Evolutionary conservation across 2,329 filamentous ascomycete genomes (phyloP).

Genomic region (Corinectria fuckeliana): DNA sequence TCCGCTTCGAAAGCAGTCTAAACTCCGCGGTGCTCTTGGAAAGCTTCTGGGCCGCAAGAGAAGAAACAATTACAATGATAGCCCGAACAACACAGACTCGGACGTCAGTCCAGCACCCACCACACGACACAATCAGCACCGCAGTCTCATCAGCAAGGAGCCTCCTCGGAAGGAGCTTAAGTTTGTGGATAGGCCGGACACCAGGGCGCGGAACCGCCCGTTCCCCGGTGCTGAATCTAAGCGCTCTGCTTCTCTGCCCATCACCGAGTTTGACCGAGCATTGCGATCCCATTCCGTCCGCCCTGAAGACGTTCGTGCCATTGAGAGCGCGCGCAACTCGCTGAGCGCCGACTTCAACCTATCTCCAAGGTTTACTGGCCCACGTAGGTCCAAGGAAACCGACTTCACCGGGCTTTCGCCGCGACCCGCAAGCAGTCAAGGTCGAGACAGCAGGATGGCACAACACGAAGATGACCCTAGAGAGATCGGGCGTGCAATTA

Average conservation of each 20-base stretch:
- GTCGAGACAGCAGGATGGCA: slow-evolving; percentile 51
- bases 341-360: slow-evolving; percentile 53
- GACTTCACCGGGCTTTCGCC: slow-evolving; percentile 64
- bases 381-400: slow-evolving; percentile 41
- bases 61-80: slow-evolving; percentile 44
- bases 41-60: slow-evolving; percentile 66
- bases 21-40: slow-evolving; percentile 60
- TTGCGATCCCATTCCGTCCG: slow-evolving; percentile 67
- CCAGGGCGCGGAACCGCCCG: slow-evolving; percentile 49
- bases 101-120: slow-evolving; percentile 30
- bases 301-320: slow-evolving; percentile 59
- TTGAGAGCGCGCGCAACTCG: slow-evolving; percentile 61
- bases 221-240: slow-evolving; percentile 51
- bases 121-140: slow-evolving; percentile 35
- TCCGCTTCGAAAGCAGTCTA: slow-evolving; percentile 64
- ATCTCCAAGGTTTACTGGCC: slow-evolving; percentile 41
- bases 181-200: slow-evolving; percentile 31
- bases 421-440: slow-evolving; percentile 66
- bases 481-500: slow-evolving; percentile 69
- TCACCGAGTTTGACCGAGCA: slow-evolving; percentile 66
- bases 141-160: slow-evolving; percentile 25
- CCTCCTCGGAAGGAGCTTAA: slow-evolving; percentile 22
- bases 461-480: slow-evolving; percentile 52
- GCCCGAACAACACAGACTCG: slow-evolving; percentile 32
- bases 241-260: slow-evolving; percentile 64